Conservation (phyloP, 768 basidiomycete genomes). For the Boletus coccyginus region DNA sequence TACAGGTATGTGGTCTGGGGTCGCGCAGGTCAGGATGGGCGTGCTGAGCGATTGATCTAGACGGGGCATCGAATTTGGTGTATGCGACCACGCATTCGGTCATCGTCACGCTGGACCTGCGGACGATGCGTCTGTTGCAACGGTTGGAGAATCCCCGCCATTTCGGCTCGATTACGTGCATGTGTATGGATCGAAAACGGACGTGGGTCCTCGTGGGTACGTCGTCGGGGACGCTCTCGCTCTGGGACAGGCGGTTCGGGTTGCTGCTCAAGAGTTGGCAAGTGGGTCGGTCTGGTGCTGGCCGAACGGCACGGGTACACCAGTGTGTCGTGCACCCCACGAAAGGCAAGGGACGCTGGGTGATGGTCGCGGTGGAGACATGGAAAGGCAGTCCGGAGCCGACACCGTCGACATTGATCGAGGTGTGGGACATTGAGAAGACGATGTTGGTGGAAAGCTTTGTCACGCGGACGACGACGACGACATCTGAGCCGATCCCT, state of each 20-base stretch:
- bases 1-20: constrained; percentile 48
- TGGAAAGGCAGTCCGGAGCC: constrained; percentile 39
- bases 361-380: constrained; percentile 78
- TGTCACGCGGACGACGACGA: constrained; percentile 49
- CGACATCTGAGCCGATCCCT: constrained; percentile 45
- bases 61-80: constrained; percentile 76
- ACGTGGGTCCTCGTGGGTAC: constrained; percentile 92
- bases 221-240: constrained; percentile 73
- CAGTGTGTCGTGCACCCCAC: constrained; percentile 82
- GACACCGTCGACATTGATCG: constrained; percentile 53
- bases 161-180: constrained; percentile 79
- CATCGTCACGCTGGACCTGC: constrained; percentile 76
- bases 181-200: constrained; percentile 81
- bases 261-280: constrained; percentile 87
- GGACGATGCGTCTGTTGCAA: constrained; percentile 76
- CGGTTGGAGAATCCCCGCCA: constrained; percentile 83
- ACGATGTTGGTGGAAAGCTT: constrained; percentile 78
- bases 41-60: constrained; percentile 34
- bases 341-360: constrained; percentile 85
- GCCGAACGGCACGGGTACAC: constrained; percentile 58
- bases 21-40: neutral
- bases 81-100: constrained; percentile 81
- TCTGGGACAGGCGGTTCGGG: constrained; percentile 97
- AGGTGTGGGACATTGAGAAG: constrained; percentile 93
- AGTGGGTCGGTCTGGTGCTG: constrained; percentile 54